phyloP scores from a whole-genome alignment of 2,329 filamentous ascomycete genomes.

The Penicillium olsonii region DNA sequence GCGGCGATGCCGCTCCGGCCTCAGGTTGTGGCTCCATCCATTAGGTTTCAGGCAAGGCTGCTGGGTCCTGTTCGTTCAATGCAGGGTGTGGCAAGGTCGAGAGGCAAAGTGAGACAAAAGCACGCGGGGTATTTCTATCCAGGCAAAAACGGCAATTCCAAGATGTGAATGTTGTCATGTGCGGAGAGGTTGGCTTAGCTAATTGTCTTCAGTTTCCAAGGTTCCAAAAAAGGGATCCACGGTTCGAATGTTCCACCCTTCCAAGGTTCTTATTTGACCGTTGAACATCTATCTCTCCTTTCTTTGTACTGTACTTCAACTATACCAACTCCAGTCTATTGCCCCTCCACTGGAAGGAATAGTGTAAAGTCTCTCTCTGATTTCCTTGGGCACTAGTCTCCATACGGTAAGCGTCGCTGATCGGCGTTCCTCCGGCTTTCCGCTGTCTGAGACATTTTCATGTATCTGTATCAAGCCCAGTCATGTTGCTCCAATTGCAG shows the following conservation, averaged over 20 bases:
- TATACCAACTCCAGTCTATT: too few species aligned
- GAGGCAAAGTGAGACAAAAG: background rate
- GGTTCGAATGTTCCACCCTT: too few species aligned
- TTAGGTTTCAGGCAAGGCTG: conserved; percentile 28
- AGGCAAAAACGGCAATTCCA: too few species aligned
- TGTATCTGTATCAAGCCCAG: conserved; percentile 7
- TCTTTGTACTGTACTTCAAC: too few species aligned
- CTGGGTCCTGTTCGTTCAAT: background rate
- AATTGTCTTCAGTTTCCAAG: too few species aligned
- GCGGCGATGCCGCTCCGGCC: conserved; percentile 34
- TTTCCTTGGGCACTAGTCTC: conserved; percentile 11
- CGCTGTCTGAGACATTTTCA: conserved; percentile 24
- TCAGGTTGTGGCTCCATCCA: conserved; percentile 46
- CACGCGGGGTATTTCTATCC: background rate
- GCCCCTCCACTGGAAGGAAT: too few species aligned
- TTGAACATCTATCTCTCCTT: too few species aligned
- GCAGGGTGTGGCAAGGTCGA: background rate
- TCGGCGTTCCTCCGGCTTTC: conserved; percentile 9
- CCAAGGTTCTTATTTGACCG: too few species aligned
- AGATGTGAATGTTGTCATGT: too few species aligned
- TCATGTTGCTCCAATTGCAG: conserved; percentile 10
- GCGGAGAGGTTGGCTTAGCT: too few species aligned
- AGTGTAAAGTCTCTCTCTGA: too few species aligned
- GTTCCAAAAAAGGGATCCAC: too few species aligned
- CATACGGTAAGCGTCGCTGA: conserved; percentile 14